Evolutionary conservation across 164 flowering plant genomes (phyloP).

Genomic region (Malania oleifera): DNA sequence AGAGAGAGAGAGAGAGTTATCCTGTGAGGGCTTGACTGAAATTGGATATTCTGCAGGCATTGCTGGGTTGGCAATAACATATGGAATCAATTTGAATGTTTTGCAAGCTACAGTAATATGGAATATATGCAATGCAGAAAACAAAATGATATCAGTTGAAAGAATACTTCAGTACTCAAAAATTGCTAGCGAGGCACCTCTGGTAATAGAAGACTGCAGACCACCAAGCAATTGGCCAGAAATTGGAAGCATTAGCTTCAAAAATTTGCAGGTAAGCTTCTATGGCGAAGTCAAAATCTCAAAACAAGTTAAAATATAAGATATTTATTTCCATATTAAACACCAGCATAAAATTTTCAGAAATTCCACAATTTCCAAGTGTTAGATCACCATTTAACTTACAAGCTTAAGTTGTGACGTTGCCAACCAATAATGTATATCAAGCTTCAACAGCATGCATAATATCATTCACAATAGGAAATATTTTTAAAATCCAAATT

Average conservation of each 20-base stretch:
- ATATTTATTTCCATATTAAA: neutral
- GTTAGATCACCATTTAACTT: too few species aligned
- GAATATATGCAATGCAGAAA: conserved; percentile 95
- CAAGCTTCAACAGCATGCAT: too few species aligned
- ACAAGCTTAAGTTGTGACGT: too few species aligned
- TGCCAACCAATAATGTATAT: too few species aligned
- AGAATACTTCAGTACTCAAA: conserved; percentile 86
- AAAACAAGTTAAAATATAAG: neutral
- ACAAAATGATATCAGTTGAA: conserved; percentile 94
- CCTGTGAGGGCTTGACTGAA: conserved; percentile 3
- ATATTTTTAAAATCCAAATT: too few species aligned
- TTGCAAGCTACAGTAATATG: conserved; percentile 87
- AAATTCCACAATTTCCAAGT: neutral
- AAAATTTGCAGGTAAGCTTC: conserved; percentile 57
- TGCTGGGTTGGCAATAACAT: conserved; percentile 96
- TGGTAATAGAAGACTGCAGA: conserved; percentile 57
- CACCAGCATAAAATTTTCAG: neutral
- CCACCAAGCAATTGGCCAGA: conserved; percentile 82
- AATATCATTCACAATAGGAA: too few species aligned
- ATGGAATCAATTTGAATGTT: conserved; percentile 82
- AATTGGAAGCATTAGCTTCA: conserved; percentile 64
- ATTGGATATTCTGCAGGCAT: conserved; percentile 50
- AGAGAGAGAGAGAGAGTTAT: too few species aligned
- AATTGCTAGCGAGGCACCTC: conserved; percentile 73
- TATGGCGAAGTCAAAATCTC: neutral